Conservation (phyloP, 1,284 basidiomycete genomes). For the Ustilago esculenta region DNA sequence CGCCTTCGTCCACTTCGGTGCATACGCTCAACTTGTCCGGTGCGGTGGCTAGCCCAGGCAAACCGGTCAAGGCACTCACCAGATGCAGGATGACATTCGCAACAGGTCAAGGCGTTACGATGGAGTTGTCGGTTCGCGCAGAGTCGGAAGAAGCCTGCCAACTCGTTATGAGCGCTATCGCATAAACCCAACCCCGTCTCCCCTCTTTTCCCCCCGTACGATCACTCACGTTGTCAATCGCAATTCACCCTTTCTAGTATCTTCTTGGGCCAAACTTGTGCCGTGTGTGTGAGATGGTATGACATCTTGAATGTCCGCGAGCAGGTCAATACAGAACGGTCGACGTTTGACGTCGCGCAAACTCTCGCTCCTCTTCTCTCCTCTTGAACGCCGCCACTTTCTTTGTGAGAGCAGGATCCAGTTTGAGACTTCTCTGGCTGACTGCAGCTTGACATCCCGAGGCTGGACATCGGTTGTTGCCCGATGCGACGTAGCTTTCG, state of each 20-base stretch:
- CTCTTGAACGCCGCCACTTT: slow-evolving; percentile 45
- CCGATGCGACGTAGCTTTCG: slow-evolving; percentile 21
- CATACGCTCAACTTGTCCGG: slow-evolving; percentile 95
- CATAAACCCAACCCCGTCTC: slow-evolving; percentile 18
- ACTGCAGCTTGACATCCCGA: slow-evolving; percentile 18
- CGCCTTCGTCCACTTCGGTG: slow-evolving; percentile 77
- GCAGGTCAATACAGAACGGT: slow-evolving; percentile 25
- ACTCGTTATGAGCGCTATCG: slow-evolving; percentile 88
- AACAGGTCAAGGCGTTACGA: slow-evolving; percentile 87
- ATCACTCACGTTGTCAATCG: slow-evolving; percentile 1
- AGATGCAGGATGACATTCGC: slow-evolving; percentile 95
- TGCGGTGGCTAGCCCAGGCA: slow-evolving; percentile 80
- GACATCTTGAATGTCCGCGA: neutral
- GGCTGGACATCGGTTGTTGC: slow-evolving; percentile 44
- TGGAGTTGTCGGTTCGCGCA: slow-evolving; percentile 91
- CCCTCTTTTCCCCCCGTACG: neutral
- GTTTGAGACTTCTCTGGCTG: slow-evolving; percentile 15
- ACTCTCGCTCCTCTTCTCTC: slow-evolving; percentile 32
- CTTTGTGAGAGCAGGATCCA: slow-evolving; percentile 25
- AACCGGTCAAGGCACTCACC: slow-evolving; percentile 87
- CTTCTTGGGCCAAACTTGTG: too few species aligned
- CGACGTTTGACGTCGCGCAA: slow-evolving; percentile 31
- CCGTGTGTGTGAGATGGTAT: too few species aligned
- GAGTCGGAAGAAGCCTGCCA: slow-evolving; percentile 86
- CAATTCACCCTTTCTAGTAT: too few species aligned